Evolutionary conservation across 805 yeast genomes (phyloP).

Genomic region (Monosporozyma solicola): DNA sequence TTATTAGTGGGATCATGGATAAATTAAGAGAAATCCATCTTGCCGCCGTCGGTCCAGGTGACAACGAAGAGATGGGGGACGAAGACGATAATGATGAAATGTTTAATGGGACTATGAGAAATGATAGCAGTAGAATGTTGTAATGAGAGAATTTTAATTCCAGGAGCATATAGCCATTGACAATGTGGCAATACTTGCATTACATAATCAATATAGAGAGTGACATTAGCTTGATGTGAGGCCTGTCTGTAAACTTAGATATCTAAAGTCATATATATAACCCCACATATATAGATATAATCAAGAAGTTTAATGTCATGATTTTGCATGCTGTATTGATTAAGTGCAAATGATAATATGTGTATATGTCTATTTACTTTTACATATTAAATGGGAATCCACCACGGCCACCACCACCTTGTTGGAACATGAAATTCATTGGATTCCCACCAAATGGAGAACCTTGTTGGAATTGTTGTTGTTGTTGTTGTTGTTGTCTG

Average conservation of each 20-base stretch:
- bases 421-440: constrained; percentile 4
- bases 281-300: neutral
- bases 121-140: constrained; percentile 3
- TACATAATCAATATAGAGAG: neutral
- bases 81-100: constrained; percentile 5
- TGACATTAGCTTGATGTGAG: neutral
- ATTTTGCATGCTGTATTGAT: neutral
- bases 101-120: constrained; percentile 3
- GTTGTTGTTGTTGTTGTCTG: neutral
- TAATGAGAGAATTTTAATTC: no score
- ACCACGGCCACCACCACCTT: constrained; percentile 1
- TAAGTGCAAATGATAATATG: neutral
- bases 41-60: constrained; percentile 6
- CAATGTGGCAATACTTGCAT: neutral
- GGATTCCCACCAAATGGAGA: constrained; percentile 8
- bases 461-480: constrained; percentile 6
- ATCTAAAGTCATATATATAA: neutral
- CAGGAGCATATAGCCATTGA: no score
- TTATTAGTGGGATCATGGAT: constrained; percentile 72
- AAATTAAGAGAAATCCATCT: constrained; percentile 48
- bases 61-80: constrained; percentile 1
- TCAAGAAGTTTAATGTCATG: neutral
- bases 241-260: neutral
- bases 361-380: neutral
- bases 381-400: constrained; percentile 14